These are phyloP conservation scores for Pseudofabraea citricarpa DNA, from an alignment of 2,329 filamentous ascomycete genomes.

Conservation along the genomic window DNA sequence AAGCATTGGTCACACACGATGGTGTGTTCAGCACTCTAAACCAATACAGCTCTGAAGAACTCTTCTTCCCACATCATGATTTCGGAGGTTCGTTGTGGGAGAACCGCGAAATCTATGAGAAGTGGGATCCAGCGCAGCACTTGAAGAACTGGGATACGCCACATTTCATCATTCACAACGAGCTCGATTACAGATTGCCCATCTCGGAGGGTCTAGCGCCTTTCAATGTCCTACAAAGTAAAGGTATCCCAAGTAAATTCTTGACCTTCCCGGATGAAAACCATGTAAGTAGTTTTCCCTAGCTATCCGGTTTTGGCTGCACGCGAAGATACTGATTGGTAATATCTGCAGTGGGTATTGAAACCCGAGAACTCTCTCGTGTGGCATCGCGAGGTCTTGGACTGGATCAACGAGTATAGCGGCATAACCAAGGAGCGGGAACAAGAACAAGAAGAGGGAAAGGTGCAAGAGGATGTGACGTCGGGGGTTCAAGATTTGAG, in stretches of 20 bases:
- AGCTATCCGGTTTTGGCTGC: background rate
- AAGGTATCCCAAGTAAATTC: conserved; percentile 57
- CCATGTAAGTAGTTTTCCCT: conserved; percentile 35
- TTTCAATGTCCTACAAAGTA: conserved; percentile 60
- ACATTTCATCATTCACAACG: conserved; percentile 84
- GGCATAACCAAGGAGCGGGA: conserved; percentile 31
- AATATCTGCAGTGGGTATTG: conserved; percentile 72
- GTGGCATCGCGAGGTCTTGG: conserved; percentile 83
- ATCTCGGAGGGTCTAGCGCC: conserved; percentile 70
- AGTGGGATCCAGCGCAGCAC: conserved; percentile 61
- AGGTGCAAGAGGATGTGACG: too few species aligned
- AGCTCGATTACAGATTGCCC: conserved; percentile 82
- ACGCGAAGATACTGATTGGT: conserved; percentile 5
- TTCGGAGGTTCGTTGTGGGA: conserved; percentile 52
- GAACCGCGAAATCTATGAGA: conserved; percentile 58
- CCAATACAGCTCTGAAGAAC: conserved; percentile 61
- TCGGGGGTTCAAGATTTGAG: too few species aligned
- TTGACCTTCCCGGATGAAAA: conserved; percentile 67
- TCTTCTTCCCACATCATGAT: conserved; percentile 68
- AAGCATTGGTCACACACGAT: conserved; percentile 83
- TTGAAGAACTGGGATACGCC: conserved; percentile 62
- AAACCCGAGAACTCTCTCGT: conserved; percentile 88
- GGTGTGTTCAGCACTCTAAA: conserved; percentile 72
- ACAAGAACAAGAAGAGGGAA: background rate
- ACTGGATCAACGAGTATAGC: conserved; percentile 66